Conservation (phyloP, 139 green algal species). For the Picochlorum sp. region DNA sequence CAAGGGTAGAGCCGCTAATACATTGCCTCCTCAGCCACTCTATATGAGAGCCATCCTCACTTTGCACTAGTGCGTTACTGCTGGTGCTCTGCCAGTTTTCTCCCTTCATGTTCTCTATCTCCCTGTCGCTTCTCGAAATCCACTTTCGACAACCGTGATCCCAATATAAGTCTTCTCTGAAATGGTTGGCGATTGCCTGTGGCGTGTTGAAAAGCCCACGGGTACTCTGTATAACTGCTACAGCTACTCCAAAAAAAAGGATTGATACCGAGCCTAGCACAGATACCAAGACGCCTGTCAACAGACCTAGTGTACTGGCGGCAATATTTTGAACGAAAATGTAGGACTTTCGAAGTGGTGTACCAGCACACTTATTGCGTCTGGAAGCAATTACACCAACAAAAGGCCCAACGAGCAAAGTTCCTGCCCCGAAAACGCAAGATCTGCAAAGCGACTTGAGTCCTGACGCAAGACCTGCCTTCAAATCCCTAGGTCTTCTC, state of each 20-base stretch:
- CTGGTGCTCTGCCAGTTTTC: background rate
- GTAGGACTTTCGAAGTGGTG: too few species aligned
- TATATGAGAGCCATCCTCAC: too few species aligned
- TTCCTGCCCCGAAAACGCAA: slow-evolving; percentile 22
- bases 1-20: background rate
- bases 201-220: slow-evolving; percentile 65
- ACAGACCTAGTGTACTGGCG: slow-evolving; percentile 50
- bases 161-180: too few species aligned
- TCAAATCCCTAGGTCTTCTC: slow-evolving; percentile 30
- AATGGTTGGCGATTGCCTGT: too few species aligned
- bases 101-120: slow-evolving; percentile 12
- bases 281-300: slow-evolving; percentile 58
- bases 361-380: too few species aligned
- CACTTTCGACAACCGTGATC: too few species aligned
- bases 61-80: background rate
- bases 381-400: too few species aligned
- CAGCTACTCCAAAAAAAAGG: slow-evolving; percentile 58
- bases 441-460: slow-evolving; percentile 37
- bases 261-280: slow-evolving; percentile 63
- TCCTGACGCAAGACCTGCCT: slow-evolving; percentile 32
- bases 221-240: slow-evolving; percentile 40
- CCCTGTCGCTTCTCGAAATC: slow-evolving; percentile 40
- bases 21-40: too few species aligned
- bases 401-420: slow-evolving; percentile 62
- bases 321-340: too few species aligned